These are phyloP conservation scores for Aspergillus cejpii DNA, from an alignment of 2,329 filamentous ascomycete species.

Conservation along the genomic window DNA sequence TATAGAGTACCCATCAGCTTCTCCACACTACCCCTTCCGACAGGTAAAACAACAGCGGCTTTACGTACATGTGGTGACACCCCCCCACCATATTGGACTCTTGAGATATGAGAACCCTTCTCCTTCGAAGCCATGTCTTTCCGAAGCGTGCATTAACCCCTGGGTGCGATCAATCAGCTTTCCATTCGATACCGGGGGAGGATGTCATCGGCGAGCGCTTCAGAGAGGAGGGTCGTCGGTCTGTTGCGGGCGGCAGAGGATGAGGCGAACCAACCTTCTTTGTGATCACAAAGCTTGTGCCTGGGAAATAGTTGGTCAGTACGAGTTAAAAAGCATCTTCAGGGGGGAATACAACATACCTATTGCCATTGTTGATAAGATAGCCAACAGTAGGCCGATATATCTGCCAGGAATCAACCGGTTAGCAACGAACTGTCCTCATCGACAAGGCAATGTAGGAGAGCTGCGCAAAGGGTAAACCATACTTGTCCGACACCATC, in stretches of 20 bases:
- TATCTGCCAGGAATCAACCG: conserved; percentile 32
- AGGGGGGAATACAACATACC: conserved; percentile 25
- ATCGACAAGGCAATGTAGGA: conserved; percentile 3
- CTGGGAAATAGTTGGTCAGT: conserved; percentile 42
- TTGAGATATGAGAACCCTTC: conserved; percentile 91
- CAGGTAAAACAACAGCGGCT: conserved; percentile 9
- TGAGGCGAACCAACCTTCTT: conserved; percentile 66
- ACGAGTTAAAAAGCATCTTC: background rate
- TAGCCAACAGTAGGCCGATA: conserved; percentile 43
- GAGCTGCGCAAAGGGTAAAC: background rate
- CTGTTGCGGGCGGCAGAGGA: conserved; percentile 4
- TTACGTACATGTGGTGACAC: conserved; percentile 73
- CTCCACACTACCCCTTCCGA: background rate
- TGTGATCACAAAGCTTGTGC: conserved; percentile 96
- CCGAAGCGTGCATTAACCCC: conserved; percentile 84
- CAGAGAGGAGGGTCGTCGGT: conserved; percentile 3
- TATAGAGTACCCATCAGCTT: conserved; percentile 37
- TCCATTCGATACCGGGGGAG: conserved; percentile 3
- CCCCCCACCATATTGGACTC: conserved; percentile 96
- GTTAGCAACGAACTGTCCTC: conserved; percentile 18
- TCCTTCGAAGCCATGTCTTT: conserved; percentile 91
- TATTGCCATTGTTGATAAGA: conserved; percentile 45
- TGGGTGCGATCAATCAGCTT: conserved; percentile 34
- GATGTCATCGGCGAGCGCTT: conserved; percentile 4
- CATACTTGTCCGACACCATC: conserved; percentile 43